phyloP scores from a whole-genome alignment of 2,329 filamentous ascomycete species.

The Fusarium brevicatenulatum region DNA sequence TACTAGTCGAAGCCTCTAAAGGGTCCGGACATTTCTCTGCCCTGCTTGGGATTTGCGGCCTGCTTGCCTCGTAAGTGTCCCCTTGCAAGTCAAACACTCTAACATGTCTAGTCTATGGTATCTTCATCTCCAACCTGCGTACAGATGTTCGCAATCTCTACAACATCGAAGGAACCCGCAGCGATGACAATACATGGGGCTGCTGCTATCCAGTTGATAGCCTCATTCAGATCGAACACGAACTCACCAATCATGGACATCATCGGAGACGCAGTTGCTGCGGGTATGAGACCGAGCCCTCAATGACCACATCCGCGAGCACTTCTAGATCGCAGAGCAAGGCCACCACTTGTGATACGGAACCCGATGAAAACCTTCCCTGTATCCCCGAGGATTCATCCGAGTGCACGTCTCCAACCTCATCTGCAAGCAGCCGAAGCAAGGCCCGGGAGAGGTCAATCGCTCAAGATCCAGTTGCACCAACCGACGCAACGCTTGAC shows the following conservation, averaged over 20 bases:
- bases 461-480: slow-evolving; percentile 12
- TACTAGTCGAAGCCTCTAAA: background rate
- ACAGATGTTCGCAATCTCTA: slow-evolving; percentile 47
- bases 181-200: slow-evolving; percentile 39
- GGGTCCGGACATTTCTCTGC: background rate
- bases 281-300: slow-evolving; percentile 35
- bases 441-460: slow-evolving; percentile 27
- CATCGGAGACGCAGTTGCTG: slow-evolving; percentile 6
- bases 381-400: slow-evolving; percentile 33
- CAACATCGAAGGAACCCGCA: slow-evolving; percentile 43
- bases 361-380: slow-evolving; percentile 10
- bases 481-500: slow-evolving; percentile 19
- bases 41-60: slow-evolving; percentile 5
- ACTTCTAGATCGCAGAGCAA: slow-evolving; percentile 6
- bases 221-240: slow-evolving; percentile 46
- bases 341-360: background rate
- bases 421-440: slow-evolving; percentile 3
- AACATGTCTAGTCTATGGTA: slow-evolving; percentile 45
- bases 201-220: slow-evolving; percentile 46
- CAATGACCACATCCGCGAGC: slow-evolving; percentile 37
- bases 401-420: slow-evolving; percentile 9
- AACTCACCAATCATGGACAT: slow-evolving; percentile 47
- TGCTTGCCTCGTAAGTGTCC: slow-evolving; percentile 44
- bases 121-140: slow-evolving; percentile 45
- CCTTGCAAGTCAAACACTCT: background rate